Percentiles rank a stretch among this genome's conserved stretches.
phyloP scores from a whole-genome alignment of 768 basidiomycete genomes.

The Lentinula raphanica region DNA sequence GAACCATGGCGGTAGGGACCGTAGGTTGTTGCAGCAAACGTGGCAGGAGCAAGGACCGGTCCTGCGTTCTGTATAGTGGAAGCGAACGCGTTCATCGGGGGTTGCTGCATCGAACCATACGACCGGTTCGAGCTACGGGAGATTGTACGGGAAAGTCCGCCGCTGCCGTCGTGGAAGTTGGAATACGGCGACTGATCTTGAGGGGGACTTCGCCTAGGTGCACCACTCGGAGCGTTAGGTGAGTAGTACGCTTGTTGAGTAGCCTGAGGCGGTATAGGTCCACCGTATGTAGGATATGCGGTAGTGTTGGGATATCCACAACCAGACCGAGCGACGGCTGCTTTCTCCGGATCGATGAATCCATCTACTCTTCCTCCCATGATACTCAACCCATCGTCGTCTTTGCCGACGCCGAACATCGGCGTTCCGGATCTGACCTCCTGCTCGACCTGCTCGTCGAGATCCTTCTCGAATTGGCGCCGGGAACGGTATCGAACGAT shows the following conservation, averaged over 20 bases:
- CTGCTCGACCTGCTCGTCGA: not conserved
- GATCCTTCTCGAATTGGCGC: not conserved
- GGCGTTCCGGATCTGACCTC: constrained; percentile 1
- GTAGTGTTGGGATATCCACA: not conserved
- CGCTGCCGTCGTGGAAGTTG: not conserved
- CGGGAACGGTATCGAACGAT: constrained; percentile 1
- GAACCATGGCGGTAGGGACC: not conserved
- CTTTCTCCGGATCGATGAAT: not conserved
- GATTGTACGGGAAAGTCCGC: not conserved
- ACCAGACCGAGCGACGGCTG: not conserved
- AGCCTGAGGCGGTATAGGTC: not conserved
- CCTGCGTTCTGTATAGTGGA: not conserved
- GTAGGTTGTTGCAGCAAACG: not conserved
- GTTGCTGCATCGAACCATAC: not conserved
- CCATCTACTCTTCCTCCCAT: not conserved
- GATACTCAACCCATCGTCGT: not conserved
- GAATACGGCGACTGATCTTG: not conserved
- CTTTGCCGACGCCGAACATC: constrained; percentile 1
- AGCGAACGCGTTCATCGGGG: not conserved
- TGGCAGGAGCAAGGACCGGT: not conserved
- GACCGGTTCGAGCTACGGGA: not conserved
- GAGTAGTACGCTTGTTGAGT: constrained; percentile 1
- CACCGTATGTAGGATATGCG: not conserved
- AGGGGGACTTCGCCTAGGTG: not conserved
- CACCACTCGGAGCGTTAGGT: not conserved